Base-by-base conservation (phyloP, 2,329 filamentous ascomycete genomes). In the Aspergillus quadricinctus region DNA sequence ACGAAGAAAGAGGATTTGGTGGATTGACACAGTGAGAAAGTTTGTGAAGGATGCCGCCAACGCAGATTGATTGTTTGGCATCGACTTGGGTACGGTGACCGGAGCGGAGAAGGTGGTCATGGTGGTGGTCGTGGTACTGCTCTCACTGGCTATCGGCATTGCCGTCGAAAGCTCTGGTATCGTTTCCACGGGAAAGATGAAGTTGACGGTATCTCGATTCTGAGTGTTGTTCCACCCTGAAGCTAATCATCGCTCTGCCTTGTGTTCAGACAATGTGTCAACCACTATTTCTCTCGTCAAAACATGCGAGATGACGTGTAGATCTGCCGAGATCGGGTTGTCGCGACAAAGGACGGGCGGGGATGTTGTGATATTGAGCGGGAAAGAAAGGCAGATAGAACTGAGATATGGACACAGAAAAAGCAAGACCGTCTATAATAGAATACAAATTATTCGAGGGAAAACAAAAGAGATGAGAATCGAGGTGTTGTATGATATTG, bases 1-100 rank as follows among this genome's bases (percentile, higher is more conserved):
- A 64, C 92, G 89, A 67, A 94, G 86, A 78, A 87, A 93, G 64
- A 96, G 84, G 66, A 97, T 87, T 57, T 90, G 90, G 79, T 97
- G 92, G 61, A 93, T 84, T 65, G 89, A 84, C 60, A 93, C 85
- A 58, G 87, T 89, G 55, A 96, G 83, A 76, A 96, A 96, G 68
- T 87, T 84, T 59, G 83, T 84, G 75, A 96, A 92, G 52, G 86
- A 83, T 56, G 80, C 76, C 61, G 92, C 81, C 62, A 92, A 83
- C 52, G 78, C 71, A 71, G 81, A 67, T 77, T 84, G 77, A 48
- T 77, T 81, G 57, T 79, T 77, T 53, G 80, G 73, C 49, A 77
- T 65, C 58, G 72, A 73, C 61, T 67, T 68, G 57, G 75, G 73
- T 57, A 71, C 71, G 58, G 70, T 73, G 55, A 76, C 67, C 51